Percentiles rank a stretch among this genome's conserved stretches.
Evolutionary conservation across 352 stramenopile species (phyloP).

Genomic region (Pythium pyrilobum): DNA sequence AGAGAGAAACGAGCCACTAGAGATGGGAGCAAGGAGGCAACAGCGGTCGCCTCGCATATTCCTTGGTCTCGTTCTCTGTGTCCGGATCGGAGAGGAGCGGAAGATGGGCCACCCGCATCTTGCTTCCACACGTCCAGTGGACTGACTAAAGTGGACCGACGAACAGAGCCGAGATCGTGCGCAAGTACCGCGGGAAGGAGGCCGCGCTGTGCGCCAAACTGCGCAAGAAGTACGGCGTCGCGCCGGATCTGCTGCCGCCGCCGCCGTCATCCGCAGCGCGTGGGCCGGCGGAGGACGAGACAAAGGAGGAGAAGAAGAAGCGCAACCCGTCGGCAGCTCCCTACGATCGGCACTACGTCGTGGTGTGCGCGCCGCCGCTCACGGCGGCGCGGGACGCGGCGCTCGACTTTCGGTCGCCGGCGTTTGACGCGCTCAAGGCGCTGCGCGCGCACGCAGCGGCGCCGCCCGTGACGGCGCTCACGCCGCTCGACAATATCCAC

Average conservation of each 20-base stretch:
- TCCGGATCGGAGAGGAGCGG: too few relatives aligned
- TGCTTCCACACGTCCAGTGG: too few relatives aligned
- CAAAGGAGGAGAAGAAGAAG: too few relatives aligned
- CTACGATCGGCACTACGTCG: slow-evolving; percentile 38
- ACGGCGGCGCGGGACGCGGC: slow-evolving; percentile 7
- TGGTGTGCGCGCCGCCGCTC: slow-evolving; percentile 9
- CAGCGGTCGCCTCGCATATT: too few relatives aligned
- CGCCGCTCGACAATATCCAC: slow-evolving; percentile 84
- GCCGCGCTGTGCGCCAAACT: slow-evolving; percentile 60
- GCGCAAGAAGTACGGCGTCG: slow-evolving; percentile 70
- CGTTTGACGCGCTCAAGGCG: slow-evolving; percentile 54
- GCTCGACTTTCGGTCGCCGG: slow-evolving; percentile 44
- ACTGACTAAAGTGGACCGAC: not conserved
- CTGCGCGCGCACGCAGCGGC: slow-evolving; percentile 14
- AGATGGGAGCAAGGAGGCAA: too few relatives aligned
- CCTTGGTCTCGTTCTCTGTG: too few relatives aligned
- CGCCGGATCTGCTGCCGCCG: slow-evolving; percentile 26
- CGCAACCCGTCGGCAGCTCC: not conserved
- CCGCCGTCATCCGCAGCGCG: not conserved
- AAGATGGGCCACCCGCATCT: too few relatives aligned
- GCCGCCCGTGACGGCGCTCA: slow-evolving; percentile 22
- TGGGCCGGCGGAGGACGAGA: too few relatives aligned
- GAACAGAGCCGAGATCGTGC: slow-evolving; percentile 59
- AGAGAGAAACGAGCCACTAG: too few relatives aligned
- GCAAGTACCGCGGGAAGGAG: slow-evolving; percentile 62